Conservation (phyloP, 169 alveolate species). For the Besnoitia besnoiti region DNA sequence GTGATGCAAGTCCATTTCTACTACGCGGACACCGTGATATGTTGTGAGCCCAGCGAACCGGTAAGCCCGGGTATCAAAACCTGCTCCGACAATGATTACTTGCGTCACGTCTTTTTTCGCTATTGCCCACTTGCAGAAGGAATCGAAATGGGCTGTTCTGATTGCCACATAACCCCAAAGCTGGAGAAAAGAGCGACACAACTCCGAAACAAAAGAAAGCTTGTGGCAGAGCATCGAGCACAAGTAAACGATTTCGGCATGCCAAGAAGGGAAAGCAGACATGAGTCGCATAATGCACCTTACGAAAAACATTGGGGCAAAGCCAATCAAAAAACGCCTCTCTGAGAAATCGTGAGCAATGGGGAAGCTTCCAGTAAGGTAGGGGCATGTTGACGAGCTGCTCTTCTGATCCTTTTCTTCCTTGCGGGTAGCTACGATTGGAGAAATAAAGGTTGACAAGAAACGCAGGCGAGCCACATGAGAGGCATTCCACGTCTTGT, state of each 20-base stretch:
- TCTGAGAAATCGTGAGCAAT: not conserved
- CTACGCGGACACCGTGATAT: not conserved
- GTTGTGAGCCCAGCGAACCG: not conserved
- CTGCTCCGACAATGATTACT: not conserved
- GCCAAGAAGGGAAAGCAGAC: not conserved
- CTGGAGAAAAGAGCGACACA: not conserved
- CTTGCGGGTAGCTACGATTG: not conserved
- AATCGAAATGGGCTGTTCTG: not conserved
- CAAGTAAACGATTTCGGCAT: not conserved
- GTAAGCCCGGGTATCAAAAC: slow-evolving; percentile 2
- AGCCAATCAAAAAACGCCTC: slow-evolving; percentile 5
- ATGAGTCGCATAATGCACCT: slow-evolving; percentile 8
- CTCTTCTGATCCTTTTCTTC: not conserved
- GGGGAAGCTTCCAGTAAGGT: not conserved
- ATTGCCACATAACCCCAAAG: slow-evolving; percentile 10
- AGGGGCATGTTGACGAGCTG: not conserved
- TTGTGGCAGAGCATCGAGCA: not conserved
- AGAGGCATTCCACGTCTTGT: slow-evolving; percentile 9
- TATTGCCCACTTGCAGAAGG: not conserved
- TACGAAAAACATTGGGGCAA: not conserved
- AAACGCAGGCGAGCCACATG: slow-evolving; percentile 3
- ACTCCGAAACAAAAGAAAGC: not conserved
- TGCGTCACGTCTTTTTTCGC: not conserved
- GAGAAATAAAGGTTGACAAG: not conserved
- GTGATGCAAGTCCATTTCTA: not conserved